Conservation (phyloP, 2,329 filamentous ascomycete genomes). For the Trichoderma brevicompactum region DNA sequence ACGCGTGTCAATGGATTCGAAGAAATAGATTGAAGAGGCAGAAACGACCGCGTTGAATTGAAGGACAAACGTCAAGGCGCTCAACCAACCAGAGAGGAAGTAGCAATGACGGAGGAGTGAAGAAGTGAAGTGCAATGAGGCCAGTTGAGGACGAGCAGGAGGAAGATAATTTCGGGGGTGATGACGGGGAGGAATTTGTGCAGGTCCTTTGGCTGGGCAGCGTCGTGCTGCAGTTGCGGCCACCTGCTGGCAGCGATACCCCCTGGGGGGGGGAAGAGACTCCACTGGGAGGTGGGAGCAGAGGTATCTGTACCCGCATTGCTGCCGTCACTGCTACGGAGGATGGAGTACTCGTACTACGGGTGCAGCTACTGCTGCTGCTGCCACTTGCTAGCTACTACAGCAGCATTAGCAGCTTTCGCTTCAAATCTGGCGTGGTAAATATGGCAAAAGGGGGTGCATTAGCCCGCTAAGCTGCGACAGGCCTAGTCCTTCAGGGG, state of each 20-base stretch:
- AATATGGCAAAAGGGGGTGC: constrained; percentile 31
- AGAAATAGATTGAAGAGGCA: constrained; percentile 38
- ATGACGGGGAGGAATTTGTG: constrained; percentile 31
- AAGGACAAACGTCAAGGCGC: constrained; percentile 13
- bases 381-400: background rate
- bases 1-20: constrained; percentile 44
- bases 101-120: constrained; percentile 45
- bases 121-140: constrained; percentile 35
- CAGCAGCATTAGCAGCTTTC: constrained; percentile 8
- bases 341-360: constrained; percentile 16
- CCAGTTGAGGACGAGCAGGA: constrained; percentile 29
- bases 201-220: constrained; percentile 14
- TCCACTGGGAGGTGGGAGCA: background rate
- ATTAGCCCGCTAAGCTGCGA: constrained; percentile 21
- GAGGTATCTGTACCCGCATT: background rate
- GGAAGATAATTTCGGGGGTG: constrained; percentile 37
- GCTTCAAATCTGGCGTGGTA: constrained; percentile 25
- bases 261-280: background rate
- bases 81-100: constrained; percentile 39
- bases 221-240: constrained; percentile 25
- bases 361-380: background rate
- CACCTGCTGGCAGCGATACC: constrained; percentile 1
- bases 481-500: constrained; percentile 26
- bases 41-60: constrained; percentile 33
- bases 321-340: background rate